Base-by-base conservation (phyloP, 2,329 filamentous ascomycete species). In the Fusarium tupiense region DNA sequence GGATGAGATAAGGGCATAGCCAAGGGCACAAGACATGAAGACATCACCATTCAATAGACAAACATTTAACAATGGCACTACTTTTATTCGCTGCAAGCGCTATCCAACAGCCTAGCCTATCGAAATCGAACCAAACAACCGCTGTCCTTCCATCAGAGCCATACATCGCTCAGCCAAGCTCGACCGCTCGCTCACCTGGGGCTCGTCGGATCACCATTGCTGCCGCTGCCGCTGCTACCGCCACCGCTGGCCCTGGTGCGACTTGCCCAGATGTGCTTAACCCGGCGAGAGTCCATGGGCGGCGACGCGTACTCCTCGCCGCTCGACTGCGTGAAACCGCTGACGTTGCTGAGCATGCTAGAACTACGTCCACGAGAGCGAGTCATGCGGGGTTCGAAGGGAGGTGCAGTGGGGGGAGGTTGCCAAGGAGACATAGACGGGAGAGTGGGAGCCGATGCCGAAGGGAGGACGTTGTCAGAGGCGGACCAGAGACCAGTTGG, bases 331-430 rank as follows among this genome's bases (percentile, higher is more conserved):
- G 90, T 92, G 76, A 92, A 91, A 26, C 90, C 90, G n/a, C 89
- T 91, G 7, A 92, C 84, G 76, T 91, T 88, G 77, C 90, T 91
- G 6, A 92, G 86, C 90, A 92, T 92, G 65, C 89, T 91, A 16
- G 89, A 91, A 37, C 90, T 91, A 56, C 90, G 88, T 29, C 89
- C 90, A 50, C 90, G 83, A 37, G 84, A 83, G 79, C 85, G 87
- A 72, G 73, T 79, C 69, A 72, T 81, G 74, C 76, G 81, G 19
- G 82, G 77, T 61, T 84, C 77, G 61, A 79, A 81, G 35, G 83
- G 72, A 11, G 82, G 78, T 19, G 83, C 81, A 44, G 84, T 84
- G 5, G 83, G 81, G 20, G 84, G 81, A 17, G 82, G 82, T 37
- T 84, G 78, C 77, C 84, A 80, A 43, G 80, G 57, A 6, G 82